Conservation (phyloP, 2,329 filamentous ascomycete genomes). For the Penicillium brevicompactum region DNA sequence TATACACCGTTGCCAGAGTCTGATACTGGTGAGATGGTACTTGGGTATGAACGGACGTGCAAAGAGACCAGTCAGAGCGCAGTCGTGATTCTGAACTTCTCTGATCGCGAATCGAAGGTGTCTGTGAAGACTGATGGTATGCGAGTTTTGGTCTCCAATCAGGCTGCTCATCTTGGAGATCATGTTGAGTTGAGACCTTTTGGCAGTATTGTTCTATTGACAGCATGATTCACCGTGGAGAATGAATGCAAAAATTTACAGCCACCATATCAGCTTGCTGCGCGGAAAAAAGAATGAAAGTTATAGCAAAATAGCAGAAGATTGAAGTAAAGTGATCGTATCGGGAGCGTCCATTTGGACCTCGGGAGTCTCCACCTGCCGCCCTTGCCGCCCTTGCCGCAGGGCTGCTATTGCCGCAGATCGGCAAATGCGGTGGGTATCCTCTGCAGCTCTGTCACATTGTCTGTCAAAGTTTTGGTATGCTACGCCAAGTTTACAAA, state of each 20-base stretch:
- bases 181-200: not conserved
- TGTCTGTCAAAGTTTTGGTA: too few species aligned
- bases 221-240: not conserved
- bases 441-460: too few species aligned
- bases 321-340: too few species aligned
- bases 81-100: conserved; percentile 13
- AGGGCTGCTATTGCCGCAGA: too few species aligned
- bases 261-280: too few species aligned
- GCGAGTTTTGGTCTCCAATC: not conserved
- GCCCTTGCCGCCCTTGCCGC: too few species aligned
- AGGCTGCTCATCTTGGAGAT: not conserved
- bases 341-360: too few species aligned
- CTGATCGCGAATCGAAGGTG: not conserved
- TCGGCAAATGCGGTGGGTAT: too few species aligned
- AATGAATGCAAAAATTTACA: not conserved
- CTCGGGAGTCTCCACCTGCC: too few species aligned
- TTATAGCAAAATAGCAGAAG: too few species aligned
- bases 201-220: not conserved
- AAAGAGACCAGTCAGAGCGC: conserved; percentile 3
- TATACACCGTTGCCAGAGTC: conserved; percentile 31
- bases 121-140: not conserved
- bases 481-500: too few species aligned
- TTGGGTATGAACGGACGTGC: conserved; percentile 11
- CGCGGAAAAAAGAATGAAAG: too few species aligned
- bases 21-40: conserved; percentile 11